Evolutionary conservation across 2,329 filamentous ascomycete genomes (phyloP), one percentile per base, ranked within the genome.

Genomic region (Pestalotiopsis sp.): DNA sequence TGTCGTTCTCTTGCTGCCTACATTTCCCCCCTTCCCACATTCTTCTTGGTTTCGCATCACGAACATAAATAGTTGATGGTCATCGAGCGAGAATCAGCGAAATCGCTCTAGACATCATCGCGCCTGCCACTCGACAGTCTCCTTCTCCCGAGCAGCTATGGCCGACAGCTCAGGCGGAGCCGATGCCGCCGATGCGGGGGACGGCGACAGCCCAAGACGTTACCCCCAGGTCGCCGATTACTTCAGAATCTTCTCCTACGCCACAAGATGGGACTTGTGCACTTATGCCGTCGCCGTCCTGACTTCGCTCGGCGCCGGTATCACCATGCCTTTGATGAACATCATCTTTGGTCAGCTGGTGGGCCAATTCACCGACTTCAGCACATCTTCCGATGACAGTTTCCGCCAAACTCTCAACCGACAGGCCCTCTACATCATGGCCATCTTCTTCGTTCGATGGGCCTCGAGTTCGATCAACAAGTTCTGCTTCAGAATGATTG

Each of bases 371-470:
- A 84, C 75, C 41, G 72, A 75, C 23, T 82, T 81, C 72, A 77
- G 74, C 12, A 73, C 73, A 4, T 72, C 77, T 1, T 75, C 74
- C 25, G 73, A 72, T 3, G 73, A 80, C 3, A 52, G 17, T 3
- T 87, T 88, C 71, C 70, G 76, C 13, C 68, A 68, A 6, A 73
- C 72, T 14, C 71, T 86, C 41, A 82, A 86, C 72, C 77, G 72
- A 49, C 78, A 85, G 66, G 78, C 85, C 1, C 80, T 93, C 0
- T 92, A 90, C 78, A 90, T 93, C 75, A 84, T 93, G 65, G 90
- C 88, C 68, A 81, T 93, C 7, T 93, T 93, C 76, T 78, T 93
- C 58, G 90, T 82, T 12, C 88, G 90, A 45, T 89, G 91, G 72
- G 75, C 80, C 7, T 80, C 91, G 41, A 87, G 86, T 70, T 92